Evolutionary conservation across 2,329 filamentous ascomycete genomes (phyloP).

Genomic region (Cryphonectria carpinicola): DNA sequence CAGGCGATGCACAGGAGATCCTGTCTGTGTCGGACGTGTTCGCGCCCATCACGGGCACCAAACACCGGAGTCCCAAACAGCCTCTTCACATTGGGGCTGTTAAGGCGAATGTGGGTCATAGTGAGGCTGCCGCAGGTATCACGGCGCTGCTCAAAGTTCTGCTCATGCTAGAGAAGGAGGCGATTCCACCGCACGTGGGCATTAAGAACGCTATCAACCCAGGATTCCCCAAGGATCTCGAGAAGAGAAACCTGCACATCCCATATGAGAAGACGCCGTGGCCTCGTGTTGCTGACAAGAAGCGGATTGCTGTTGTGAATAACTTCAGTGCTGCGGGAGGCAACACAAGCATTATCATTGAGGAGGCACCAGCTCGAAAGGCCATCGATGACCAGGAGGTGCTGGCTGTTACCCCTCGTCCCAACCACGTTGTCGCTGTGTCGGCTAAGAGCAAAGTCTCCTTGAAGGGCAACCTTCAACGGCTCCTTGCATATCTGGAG

Average conservation of each 20-base stretch:
- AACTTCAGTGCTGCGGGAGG: conserved; percentile 62
- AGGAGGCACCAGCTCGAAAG: conserved; percentile 45
- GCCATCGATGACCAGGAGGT: background rate
- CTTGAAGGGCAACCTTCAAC: conserved; percentile 47
- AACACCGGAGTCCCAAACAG: conserved; percentile 31
- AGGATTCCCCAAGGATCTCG: conserved; percentile 41
- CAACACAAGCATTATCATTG: conserved; percentile 57
- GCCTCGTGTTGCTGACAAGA: background rate
- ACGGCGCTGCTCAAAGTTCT: conserved; percentile 48
- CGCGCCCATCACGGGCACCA: conserved; percentile 25
- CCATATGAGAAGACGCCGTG: conserved; percentile 34
- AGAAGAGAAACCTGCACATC: conserved; percentile 41
- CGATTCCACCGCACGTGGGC: conserved; percentile 52
- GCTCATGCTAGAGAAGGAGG: conserved; percentile 47
- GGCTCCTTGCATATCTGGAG: conserved; percentile 44
- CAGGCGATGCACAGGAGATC: conserved; percentile 66
- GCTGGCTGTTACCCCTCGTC: conserved; percentile 42
- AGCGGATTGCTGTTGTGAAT: conserved; percentile 40
- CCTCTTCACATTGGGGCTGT: conserved; percentile 52
- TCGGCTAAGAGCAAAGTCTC: conserved; percentile 49
- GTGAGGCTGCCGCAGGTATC: conserved; percentile 48
- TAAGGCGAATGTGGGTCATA: conserved; percentile 55
- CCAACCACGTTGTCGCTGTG: conserved; percentile 47
- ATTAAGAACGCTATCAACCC: conserved; percentile 48
- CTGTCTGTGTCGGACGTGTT: conserved; percentile 54